Evolutionary conservation across 805 yeast genomes (phyloP).

Genomic region (Nakazawaea populi): DNA sequence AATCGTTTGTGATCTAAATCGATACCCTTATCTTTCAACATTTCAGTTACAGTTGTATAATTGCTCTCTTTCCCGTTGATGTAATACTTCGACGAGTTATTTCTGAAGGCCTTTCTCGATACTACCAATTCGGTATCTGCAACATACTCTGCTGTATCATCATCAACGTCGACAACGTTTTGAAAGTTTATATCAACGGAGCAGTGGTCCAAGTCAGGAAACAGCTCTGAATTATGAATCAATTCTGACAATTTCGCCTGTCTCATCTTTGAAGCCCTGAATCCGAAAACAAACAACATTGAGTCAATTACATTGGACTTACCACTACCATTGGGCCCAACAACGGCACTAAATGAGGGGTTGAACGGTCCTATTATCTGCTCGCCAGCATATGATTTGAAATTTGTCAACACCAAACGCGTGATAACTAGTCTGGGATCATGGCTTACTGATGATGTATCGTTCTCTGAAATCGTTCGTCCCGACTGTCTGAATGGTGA

Average conservation of each 20-base stretch:
- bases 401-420: conserved; percentile 69
- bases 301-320: conserved; percentile 98
- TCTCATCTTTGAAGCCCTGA: conserved; percentile 94
- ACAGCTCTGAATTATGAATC: conserved; percentile 82
- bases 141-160: conserved; percentile 32
- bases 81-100: conserved; percentile 73
- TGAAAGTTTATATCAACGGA: conserved; percentile 88
- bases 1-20: conserved; percentile 94
- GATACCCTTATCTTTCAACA: conserved; percentile 76
- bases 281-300: conserved; percentile 94
- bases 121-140: conserved; percentile 61
- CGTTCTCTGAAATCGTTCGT: neutral
- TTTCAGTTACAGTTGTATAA: conserved; percentile 71
- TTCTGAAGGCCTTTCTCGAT: conserved; percentile 72
- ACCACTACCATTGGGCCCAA: conserved; percentile 98
- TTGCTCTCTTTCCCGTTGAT: conserved; percentile 65
- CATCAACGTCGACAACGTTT: conserved; percentile 58
- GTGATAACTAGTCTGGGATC: conserved; percentile 69
- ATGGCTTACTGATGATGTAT: conserved; percentile 11
- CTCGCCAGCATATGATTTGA: conserved; percentile 92
- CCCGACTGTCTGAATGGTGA: conserved; percentile 6
- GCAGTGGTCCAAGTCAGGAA: conserved; percentile 64
- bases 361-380: conserved; percentile 95
- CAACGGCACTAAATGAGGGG: conserved; percentile 90
- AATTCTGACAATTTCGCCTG: conserved; percentile 90